Conservation (phyloP, 768 basidiomycete genomes). For the Hygrocybe coccinea region DNA sequence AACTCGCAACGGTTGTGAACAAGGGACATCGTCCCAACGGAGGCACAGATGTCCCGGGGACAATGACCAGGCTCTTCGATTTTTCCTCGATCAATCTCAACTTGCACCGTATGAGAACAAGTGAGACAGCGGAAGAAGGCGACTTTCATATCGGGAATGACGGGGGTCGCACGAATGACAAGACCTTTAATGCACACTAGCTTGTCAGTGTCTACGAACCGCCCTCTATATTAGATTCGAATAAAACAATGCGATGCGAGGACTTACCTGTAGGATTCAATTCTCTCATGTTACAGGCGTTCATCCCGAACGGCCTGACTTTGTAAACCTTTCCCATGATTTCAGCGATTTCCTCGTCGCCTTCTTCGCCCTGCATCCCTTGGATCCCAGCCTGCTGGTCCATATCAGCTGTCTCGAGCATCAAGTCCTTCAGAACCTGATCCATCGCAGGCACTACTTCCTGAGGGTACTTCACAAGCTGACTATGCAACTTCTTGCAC, state of each 20-base stretch:
- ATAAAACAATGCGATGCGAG: neutral
- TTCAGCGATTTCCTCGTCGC: conserved; percentile 82
- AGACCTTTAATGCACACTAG: conserved; percentile 94
- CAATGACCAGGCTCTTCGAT: conserved; percentile 91
- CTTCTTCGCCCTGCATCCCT: conserved; percentile 71
- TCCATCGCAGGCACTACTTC: conserved; percentile 98
- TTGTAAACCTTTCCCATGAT: conserved; percentile 88
- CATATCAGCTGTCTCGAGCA: conserved; percentile 81
- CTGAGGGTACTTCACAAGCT: conserved; percentile 91
- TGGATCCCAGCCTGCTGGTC: conserved; percentile 68
- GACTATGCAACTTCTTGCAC: conserved; percentile 73
- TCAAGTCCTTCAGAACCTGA: conserved; percentile 87
- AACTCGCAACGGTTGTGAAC: conserved; percentile 95
- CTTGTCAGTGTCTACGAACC: conserved; percentile 85
- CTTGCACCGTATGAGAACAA: conserved; percentile 94
- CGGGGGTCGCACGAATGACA: conserved; percentile 93
- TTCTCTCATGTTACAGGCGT: conserved; percentile 87
- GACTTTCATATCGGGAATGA: conserved; percentile 98
- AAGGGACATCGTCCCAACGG: conserved; percentile 86
- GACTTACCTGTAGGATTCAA: conserved; percentile 81
- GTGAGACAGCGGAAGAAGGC: conserved; percentile 97
- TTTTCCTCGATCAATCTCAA: conserved; percentile 96
- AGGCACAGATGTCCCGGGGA: conserved; percentile 87
- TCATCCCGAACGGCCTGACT: conserved; percentile 84
- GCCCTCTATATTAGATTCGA: neutral